Conservation (phyloP, 495 filamentous ascomycete species). For the Penicillium antarcticum region DNA sequence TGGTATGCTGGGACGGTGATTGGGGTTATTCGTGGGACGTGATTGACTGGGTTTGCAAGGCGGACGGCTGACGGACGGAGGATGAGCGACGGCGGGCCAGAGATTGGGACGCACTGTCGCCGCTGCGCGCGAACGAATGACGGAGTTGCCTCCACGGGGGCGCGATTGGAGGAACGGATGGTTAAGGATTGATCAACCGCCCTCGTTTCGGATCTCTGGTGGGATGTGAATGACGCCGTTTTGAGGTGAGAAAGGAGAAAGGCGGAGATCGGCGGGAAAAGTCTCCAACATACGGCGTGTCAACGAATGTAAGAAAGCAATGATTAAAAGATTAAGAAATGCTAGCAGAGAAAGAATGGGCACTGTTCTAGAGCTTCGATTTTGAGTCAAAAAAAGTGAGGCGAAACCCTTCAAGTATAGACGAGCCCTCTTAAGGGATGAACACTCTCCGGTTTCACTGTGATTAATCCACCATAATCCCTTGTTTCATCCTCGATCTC, state of each 20-base stretch:
- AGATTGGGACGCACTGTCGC: conserved; percentile 23
- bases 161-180: conserved; percentile 5
- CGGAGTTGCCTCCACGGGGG: conserved; percentile 25
- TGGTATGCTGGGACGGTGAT: conserved; percentile 29
- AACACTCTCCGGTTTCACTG: conserved; percentile 13
- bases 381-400: not conserved
- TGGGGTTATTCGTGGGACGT: conserved; percentile 46
- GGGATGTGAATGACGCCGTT: conserved; percentile 34
- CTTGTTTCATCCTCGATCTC: conserved; percentile 20
- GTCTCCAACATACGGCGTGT: conserved; percentile 4
- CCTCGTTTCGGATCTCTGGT: conserved; percentile 26
- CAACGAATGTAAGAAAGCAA: not conserved
- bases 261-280: conserved; percentile 14
- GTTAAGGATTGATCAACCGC: conserved; percentile 19
- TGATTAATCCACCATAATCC: conserved; percentile 15
- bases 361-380: not conserved
- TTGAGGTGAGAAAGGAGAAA: conserved; percentile 18
- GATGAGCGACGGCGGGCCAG: conserved; percentile 28
- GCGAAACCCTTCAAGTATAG: not conserved
- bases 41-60: conserved; percentile 47
- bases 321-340: not conserved
- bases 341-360: not conserved
- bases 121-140: conserved; percentile 26
- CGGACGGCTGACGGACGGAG: conserved; percentile 38
- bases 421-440: not conserved